phyloP scores from a whole-genome alignment of 345 rosid genomes.

The Laguncularia racemosa region DNA sequence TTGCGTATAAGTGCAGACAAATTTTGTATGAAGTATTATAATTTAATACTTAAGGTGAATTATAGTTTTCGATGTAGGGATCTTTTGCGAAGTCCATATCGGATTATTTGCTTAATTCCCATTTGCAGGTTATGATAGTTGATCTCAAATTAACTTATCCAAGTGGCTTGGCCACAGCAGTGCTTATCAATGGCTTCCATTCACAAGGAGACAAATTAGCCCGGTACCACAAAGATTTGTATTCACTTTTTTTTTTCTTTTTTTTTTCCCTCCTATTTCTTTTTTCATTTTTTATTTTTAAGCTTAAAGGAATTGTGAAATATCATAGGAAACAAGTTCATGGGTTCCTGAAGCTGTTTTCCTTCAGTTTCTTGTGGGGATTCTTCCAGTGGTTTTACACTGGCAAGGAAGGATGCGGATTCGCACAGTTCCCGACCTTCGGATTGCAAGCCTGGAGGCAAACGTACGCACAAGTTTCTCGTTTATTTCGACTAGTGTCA shows the following conservation, averaged over 20 bases:
- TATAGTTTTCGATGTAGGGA: too few relatives aligned
- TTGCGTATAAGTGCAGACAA: too few relatives aligned
- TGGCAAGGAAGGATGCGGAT: conserved; percentile 62
- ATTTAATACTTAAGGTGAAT: too few relatives aligned
- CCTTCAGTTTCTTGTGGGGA: conserved; percentile 82
- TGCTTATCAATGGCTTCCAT: conserved; percentile 95
- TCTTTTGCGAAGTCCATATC: too few relatives aligned
- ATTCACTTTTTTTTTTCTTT: too few relatives aligned
- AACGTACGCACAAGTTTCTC: conserved; percentile 33
- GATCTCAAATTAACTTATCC: conserved; percentile 85
- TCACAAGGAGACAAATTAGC: conserved; percentile 68
- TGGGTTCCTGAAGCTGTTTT: conserved; percentile 68
- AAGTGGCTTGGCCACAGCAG: conserved; percentile 90
- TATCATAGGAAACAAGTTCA: conserved; percentile 65
- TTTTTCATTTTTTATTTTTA: too few relatives aligned
- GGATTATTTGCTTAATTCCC: not conserved
- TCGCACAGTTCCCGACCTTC: conserved; percentile 76
- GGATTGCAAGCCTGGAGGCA: conserved; percentile 84
- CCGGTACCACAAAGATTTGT: conserved; percentile 19
- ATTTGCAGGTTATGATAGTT: conserved; percentile 58
- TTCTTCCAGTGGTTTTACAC: conserved; percentile 87
- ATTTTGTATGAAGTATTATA: too few relatives aligned
- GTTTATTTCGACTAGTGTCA: too few relatives aligned
- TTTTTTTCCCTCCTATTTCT: too few relatives aligned
- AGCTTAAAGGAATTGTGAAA: not conserved